Evolutionary conservation across 2,329 filamentous ascomycete species (phyloP), one percentile per base, ranked within the genome.

Genomic region (Nothomitra cinnamomea): DNA sequence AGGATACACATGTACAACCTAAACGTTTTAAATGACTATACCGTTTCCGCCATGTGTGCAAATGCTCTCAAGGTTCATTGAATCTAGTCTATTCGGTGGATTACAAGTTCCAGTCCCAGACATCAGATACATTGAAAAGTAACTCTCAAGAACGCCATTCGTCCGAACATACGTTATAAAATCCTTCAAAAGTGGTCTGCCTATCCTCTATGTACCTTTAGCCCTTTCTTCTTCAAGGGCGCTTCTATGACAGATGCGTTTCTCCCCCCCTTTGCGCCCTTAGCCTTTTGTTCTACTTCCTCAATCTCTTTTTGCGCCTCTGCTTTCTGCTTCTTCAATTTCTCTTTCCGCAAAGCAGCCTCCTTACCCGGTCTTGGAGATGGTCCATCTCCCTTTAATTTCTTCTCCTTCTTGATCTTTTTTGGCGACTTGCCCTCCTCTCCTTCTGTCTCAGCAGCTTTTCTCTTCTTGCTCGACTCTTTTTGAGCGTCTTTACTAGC

Each of bases 341-440:
- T 54, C 41, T 42, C 47, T 21, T 43, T 55, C 43, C 51, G 52
- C 32, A 38, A 38, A 36, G 52, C 25, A 25, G 22, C 43, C n/a
- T 56, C 55, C 51, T 60, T 53, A 22, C 32, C 55, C 17, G 53
- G 75, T 48, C 75, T 72, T 54, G 71, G 70, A 19, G 63, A 62
- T 28, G 57, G 60, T 25, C 60, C 61, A 59, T 69, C 65, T 24
- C 70, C 67, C 53, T 60, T 61, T 54, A 50, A 68, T 57, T 72
- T 70, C 53, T 60, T 61, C 53, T 51, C 69, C 57, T 72, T 70
- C 61, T 74, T 65, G 51, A 72, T 70, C 59, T 73, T 72, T 56
- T 72, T 67, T 51, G 80, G 66, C 60, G 72, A 62, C 68, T 70
- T 49, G 15, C 6, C 24, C 2, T 24, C 24, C 69, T 63, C 58